Evolutionary conservation across 164 flowering plant genomes (phyloP), one percentile per base, ranked within the genome.

Genomic region (Platanus orientalis): DNA sequence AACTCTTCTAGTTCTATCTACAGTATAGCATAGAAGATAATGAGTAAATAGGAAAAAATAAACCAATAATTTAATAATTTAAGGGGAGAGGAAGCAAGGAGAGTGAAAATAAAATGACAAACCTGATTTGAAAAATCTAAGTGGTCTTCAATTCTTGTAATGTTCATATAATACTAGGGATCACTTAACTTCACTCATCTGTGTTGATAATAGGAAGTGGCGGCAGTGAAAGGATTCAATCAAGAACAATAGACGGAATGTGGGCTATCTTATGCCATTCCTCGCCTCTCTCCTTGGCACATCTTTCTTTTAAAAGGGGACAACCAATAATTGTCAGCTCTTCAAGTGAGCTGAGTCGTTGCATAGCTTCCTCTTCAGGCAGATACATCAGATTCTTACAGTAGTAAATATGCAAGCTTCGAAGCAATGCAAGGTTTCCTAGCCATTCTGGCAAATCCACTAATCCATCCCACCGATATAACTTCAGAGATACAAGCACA

Each of bases 221-320:
- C n/a, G n/a, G n/a, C n/a, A n/a, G n/a, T n/a, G n/a, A n/a, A n/a
- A n/a, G n/a, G n/a, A n/a, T n/a, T n/a, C n/a, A n/a, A n/a, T n/a
- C n/a, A n/a, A n/a, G n/a, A n/a, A n/a, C 16, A 13, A 40, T 2
- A 10, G 6, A 13, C 11, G 2, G 57, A 62, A 62, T 36, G 32
- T 51, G 57, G 29, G 30, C 4, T 16, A 62, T 34, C 56, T 51
- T 62, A 5, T 11, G 16, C 48, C 57, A 51, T 57, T 62, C 65
- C 9, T 28, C 13, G 48, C 58, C 49, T 2, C 23, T 34, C 11
- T 24, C 58, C 57, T 52, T 25, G 10, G 14, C 6, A 19, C 58
- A 62, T 52, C 54, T 51, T 23, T 53, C 58, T 2, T 9, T 32
- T 17, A 62, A 39, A 34, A 62, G 66, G 25, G 66, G 49, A 26